A percentile compares a stretch with the other conserved stretches of the same genome.
These are phyloP conservation scores for Pythium grandisporangium DNA, from an alignment of 352 stramenopile genomes.

Conservation along the genomic window DNA sequence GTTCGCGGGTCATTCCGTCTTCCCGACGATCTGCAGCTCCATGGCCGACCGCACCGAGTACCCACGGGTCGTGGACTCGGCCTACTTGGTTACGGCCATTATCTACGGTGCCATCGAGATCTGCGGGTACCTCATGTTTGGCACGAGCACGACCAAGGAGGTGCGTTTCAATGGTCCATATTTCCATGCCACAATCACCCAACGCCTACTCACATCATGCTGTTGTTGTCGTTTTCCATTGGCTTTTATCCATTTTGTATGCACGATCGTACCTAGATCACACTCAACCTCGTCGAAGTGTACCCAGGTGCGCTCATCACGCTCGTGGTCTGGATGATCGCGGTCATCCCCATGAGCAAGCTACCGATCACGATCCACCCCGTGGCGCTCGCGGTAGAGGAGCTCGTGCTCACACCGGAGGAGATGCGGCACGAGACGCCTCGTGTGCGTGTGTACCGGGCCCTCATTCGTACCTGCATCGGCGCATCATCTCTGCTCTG, in stretches of 20 bases:
- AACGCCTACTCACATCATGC: not conserved
- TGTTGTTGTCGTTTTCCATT: not conserved
- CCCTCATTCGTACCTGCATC: conserved; percentile 54
- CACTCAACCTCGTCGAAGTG: conserved; percentile 66
- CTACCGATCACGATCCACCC: conserved; percentile 81
- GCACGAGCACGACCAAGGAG: conserved; percentile 70
- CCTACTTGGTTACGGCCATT: conserved; percentile 59
- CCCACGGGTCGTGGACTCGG: conserved; percentile 54
- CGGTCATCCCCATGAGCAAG: conserved; percentile 84
- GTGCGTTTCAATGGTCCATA: conserved; percentile 4
- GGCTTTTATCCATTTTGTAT: no score
- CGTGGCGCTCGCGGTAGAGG: conserved; percentile 63
- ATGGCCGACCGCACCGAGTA: conserved; percentile 57
- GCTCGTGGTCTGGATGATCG: conserved; percentile 74
- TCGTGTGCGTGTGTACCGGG: conserved; percentile 37
- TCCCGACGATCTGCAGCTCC: conserved; percentile 86
- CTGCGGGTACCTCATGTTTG: conserved; percentile 80
- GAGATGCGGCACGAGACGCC: conserved; percentile 22
- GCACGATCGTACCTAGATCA: conserved; percentile 27
- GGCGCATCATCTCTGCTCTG: conserved; percentile 41
- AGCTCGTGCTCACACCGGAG: conserved; percentile 46
- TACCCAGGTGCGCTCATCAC: conserved; percentile 51
- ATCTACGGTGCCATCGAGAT: conserved; percentile 75
- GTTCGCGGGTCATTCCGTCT: conserved; percentile 82
- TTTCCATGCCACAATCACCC: no score